Evolutionary conservation across 306 rosid genomes (phyloP).

Genomic region (Biancaea sappan): DNA sequence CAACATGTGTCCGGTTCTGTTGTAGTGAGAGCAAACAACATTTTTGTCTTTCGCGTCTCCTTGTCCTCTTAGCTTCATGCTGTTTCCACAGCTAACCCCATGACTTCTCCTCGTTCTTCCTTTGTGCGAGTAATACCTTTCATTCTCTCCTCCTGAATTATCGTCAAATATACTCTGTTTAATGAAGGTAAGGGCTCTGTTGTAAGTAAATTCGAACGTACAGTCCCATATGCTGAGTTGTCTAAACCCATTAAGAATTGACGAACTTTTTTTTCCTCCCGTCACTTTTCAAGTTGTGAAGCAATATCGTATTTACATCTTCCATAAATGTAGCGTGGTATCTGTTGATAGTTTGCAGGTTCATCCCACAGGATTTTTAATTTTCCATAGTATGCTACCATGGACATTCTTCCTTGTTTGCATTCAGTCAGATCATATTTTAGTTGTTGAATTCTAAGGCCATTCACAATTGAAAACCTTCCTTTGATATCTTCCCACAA

Average conservation of each 20-base stretch:
- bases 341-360: too few relatives aligned
- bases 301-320: background rate
- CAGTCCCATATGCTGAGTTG: background rate
- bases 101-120: background rate
- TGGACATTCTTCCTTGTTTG: too few relatives aligned
- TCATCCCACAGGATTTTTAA: too few relatives aligned
- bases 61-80: background rate
- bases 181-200: background rate
- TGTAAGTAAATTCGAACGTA: background rate
- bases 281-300: background rate
- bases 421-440: too few relatives aligned
- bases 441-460: too few relatives aligned
- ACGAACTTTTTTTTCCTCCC: background rate
- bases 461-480: too few relatives aligned
- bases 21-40: background rate
- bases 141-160: background rate
- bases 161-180: background rate
- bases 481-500: too few relatives aligned
- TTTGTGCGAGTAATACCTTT: background rate
- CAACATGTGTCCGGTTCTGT: too few relatives aligned
- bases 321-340: background rate
- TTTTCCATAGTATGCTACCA: too few relatives aligned
- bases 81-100: background rate
- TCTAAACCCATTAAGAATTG: background rate
- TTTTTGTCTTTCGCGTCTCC: background rate